Evolutionary conservation across 2,329 filamentous ascomycete genomes (phyloP).

Genomic region (Hypocrella siamensis): DNA sequence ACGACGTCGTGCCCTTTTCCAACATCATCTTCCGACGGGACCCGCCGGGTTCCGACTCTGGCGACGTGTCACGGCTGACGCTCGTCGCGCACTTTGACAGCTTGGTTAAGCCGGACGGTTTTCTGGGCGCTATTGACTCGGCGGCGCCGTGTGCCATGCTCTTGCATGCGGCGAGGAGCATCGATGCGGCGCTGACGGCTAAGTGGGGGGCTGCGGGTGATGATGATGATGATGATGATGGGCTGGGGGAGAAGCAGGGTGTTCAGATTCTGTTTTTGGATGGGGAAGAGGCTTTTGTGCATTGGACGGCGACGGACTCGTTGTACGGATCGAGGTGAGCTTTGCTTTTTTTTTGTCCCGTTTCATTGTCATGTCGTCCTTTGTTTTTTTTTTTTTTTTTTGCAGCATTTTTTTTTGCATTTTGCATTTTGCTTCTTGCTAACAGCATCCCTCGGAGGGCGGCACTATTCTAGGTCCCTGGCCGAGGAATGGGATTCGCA

Average conservation of each 20-base stretch:
- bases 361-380: too few species aligned
- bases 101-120: constrained; percentile 63
- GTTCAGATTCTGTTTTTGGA: constrained; percentile 84
- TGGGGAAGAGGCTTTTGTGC: constrained; percentile 80
- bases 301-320: constrained; percentile 69
- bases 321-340: constrained; percentile 73
- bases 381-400: not conserved
- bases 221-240: constrained; percentile 36
- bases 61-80: constrained; percentile 67
- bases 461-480: constrained; percentile 34
- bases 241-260: constrained; percentile 60
- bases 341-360: not conserved
- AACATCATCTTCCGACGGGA: constrained; percentile 81
- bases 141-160: constrained; percentile 91
- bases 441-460: not conserved
- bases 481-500: constrained; percentile 68
- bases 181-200: constrained; percentile 63
- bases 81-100: constrained; percentile 92
- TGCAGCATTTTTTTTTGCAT: not conserved
- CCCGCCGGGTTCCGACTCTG: constrained; percentile 62
- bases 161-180: constrained; percentile 65
- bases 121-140: constrained; percentile 87
- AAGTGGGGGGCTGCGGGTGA: constrained; percentile 67
- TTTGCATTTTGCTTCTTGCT: constrained; percentile 1
- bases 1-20: constrained; percentile 60